Evolutionary conservation across 257 asterid species (phyloP), one percentile per base, ranked within the genome.

Genomic region (Nicotiana tomentosiformis): DNA sequence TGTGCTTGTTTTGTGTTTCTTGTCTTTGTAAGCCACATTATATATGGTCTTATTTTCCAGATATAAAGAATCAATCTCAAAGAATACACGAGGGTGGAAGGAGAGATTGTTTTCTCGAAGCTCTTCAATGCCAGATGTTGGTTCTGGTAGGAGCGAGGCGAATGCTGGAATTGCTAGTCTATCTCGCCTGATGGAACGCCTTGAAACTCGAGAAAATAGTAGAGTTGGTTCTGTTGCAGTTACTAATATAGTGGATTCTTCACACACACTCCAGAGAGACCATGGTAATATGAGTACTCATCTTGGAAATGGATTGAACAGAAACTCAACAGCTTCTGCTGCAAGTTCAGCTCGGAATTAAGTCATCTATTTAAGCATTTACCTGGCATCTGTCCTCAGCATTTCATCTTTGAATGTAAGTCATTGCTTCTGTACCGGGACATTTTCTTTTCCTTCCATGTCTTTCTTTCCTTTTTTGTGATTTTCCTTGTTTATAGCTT

Each of bases 131-230:
- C 88, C 95, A 56, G 98, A 94, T 80, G 90, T 91, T 64, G 90
- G 98, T 77, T 87, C 92, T 74, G 97, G 86, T 57, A 88, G 89
- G 91, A 92, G 91, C 85, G 97, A 92, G 90, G 90, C 91, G 70
- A 92, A 89, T 88, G 93, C 92, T 65, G 99, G 97, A 79, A 89
- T 93, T 74, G 96, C 98, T 60, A 87, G 94, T 82, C 94, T 95
- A 29, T 89, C 99, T 66, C 92, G 93, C 86, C 89, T 95, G 95
- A 94, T 94, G 97, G 98, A 93, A 82, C 95, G 88, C 85, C 97
- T 95, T 77, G 97, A 93, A 83, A 85, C 92, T 68, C 88, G 90
- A 87, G 97, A 91, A 77, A 85, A 81, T 80, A 83, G 84, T 84
- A 85, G 83, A 80, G 57, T 83, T 69, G 86, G 77, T 37, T 80